A percentile compares a stretch with the other conserved stretches of the same genome.
Conservation (phyloP, 2,329 filamentous ascomycete genomes). For the Dothideomycetidae sp. region DNA sequence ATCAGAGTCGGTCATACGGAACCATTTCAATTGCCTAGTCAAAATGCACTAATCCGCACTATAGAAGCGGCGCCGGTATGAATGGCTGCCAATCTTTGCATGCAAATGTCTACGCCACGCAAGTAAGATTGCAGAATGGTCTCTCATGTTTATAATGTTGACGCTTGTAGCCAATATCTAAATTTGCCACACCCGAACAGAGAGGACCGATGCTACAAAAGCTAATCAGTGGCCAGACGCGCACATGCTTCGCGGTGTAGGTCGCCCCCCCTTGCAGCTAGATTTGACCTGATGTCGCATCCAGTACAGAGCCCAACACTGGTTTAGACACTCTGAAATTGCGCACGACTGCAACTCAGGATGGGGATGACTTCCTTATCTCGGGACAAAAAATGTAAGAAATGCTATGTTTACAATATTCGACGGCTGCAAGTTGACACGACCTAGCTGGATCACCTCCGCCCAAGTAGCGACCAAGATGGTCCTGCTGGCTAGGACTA, state of each 20-base stretch:
- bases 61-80: constrained; percentile 58
- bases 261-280: too few relatives aligned
- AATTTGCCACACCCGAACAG: constrained; percentile 55
- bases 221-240: constrained; percentile 56
- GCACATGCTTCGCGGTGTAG: constrained; percentile 62
- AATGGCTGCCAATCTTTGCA: constrained; percentile 48
- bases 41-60: constrained; percentile 3
- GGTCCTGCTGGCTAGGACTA: constrained; percentile 68
- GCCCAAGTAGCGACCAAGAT: constrained; percentile 72
- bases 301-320: constrained; percentile 59
- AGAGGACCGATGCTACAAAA: constrained; percentile 49
- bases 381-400: constrained; percentile 58
- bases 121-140: constrained; percentile 32
- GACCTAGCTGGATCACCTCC: constrained; percentile 57
- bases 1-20: constrained; percentile 38
- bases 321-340: constrained; percentile 65
- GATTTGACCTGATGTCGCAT: not conserved
- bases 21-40: not conserved
- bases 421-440: not conserved
- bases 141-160: not conserved
- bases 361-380: constrained; percentile 50
- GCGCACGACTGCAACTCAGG: constrained; percentile 47
- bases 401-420: constrained; percentile 9
- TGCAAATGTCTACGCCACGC: constrained; percentile 58
- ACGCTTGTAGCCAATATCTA: constrained; percentile 41